Conservation (phyloP, 768 basidiomycete species). For the Mycena albidolilacea region DNA sequence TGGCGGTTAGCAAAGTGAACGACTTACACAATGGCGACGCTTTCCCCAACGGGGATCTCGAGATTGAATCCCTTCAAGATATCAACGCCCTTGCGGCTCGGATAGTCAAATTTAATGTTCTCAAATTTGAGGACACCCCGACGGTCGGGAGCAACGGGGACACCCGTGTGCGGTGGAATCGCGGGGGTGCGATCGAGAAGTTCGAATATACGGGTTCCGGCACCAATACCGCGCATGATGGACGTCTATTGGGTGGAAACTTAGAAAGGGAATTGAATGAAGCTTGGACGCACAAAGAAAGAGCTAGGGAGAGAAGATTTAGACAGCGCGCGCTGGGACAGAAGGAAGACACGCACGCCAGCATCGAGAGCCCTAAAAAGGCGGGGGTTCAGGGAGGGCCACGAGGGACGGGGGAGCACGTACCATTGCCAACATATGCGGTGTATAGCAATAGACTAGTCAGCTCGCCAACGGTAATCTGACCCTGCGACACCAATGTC, state of each 20-base stretch:
- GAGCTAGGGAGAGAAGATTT: slow-evolving; percentile 51
- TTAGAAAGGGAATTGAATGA: slow-evolving; percentile 56
- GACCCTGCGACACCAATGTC: slow-evolving; percentile 88
- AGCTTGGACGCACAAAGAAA: slow-evolving; percentile 60
- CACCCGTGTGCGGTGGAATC: slow-evolving; percentile 77
- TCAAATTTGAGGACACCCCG: slow-evolving; percentile 87
- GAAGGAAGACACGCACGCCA: slow-evolving; percentile 67
- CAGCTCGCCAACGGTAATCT: slow-evolving; percentile 93
- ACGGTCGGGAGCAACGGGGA: slow-evolving; percentile 65
- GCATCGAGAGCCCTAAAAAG: slow-evolving; percentile 59
- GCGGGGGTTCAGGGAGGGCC: not conserved
- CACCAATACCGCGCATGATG: slow-evolving; percentile 97
- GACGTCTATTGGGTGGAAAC: slow-evolving; percentile 70
- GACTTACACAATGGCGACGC: slow-evolving; percentile 92
- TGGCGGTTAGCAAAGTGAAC: not conserved
- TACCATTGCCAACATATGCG: slow-evolving; percentile 86
- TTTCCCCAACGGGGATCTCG: slow-evolving; percentile 86
- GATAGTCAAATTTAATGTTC: slow-evolving; percentile 90
- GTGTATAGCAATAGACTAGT: slow-evolving; percentile 93
- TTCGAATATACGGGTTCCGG: slow-evolving; percentile 94
- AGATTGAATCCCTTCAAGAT: slow-evolving; percentile 89
- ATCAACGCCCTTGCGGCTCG: slow-evolving; percentile 83
- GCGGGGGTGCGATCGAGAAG: slow-evolving; percentile 86
- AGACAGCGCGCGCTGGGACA: slow-evolving; percentile 13
- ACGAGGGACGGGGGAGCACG: not conserved